phyloP scores from a whole-genome alignment of 768 basidiomycete genomes.

The Postia placenta region DNA sequence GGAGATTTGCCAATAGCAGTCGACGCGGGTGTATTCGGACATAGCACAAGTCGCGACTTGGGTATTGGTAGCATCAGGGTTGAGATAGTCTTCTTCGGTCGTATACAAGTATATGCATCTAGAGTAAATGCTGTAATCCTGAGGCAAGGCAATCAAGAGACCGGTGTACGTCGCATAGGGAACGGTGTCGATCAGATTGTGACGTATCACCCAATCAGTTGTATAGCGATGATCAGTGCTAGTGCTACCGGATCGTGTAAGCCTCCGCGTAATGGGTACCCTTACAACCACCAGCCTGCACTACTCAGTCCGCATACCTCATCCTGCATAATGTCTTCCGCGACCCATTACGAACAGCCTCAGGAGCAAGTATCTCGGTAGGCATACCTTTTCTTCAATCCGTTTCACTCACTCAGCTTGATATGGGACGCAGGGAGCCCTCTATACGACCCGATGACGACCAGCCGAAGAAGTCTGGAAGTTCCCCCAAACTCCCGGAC shows the following conservation, averaged over 20 bases:
- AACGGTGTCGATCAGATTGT: not conserved
- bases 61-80: too few relatives aligned
- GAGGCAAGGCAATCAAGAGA: too few relatives aligned
- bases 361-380: not conserved
- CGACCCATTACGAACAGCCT: not conserved
- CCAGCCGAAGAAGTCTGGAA: not conserved
- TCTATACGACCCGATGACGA: not conserved
- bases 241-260: too few relatives aligned
- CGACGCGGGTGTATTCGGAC: too few relatives aligned
- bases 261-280: not conserved
- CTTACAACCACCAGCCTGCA: not conserved
- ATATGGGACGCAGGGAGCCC: not conserved
- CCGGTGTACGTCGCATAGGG: too few relatives aligned
- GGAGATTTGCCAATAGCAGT: too few relatives aligned
- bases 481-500: conserved; percentile 16
- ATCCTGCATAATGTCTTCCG: not conserved
- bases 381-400: not conserved
- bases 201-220: not conserved
- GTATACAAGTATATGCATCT: too few relatives aligned
- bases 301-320: not conserved
- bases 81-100: too few relatives aligned
- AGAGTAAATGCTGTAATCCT: too few relatives aligned
- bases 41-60: too few relatives aligned
- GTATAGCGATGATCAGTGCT: not conserved
- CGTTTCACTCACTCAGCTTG: not conserved